A percentile compares a stretch with the other conserved stretches of the same genome.
Conservation (phyloP, 495 filamentous ascomycete genomes). For the Parathielavia hyrcaniae region DNA sequence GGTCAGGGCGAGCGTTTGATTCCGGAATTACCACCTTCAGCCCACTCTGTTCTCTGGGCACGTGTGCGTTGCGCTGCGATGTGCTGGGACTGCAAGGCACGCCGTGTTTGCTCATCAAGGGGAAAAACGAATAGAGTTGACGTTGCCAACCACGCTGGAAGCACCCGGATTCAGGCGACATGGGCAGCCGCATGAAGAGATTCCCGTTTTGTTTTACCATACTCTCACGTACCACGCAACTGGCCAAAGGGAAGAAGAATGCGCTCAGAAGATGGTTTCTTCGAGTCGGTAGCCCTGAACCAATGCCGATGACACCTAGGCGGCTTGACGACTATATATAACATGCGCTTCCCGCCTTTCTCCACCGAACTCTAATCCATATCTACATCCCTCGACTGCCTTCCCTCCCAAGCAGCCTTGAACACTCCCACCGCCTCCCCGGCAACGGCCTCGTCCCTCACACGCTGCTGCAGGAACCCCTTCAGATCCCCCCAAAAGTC, state of each 20-base stretch:
- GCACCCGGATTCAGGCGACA: neutral
- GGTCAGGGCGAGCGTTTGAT: conserved; percentile 4
- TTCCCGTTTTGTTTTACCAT: neutral
- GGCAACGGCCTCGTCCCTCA: conserved; percentile 65
- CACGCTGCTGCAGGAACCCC: conserved; percentile 68
- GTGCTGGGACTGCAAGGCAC: neutral
- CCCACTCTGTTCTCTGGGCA: conserved; percentile 1
- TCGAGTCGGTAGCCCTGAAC: no score
- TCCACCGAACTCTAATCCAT: neutral
- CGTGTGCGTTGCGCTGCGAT: neutral
- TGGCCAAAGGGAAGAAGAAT: no score
- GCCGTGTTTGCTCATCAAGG: conserved; percentile 1
- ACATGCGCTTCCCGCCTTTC: neutral
- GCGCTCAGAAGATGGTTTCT: no score
- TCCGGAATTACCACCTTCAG: neutral
- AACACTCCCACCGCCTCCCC: conserved; percentile 60
- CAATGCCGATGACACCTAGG: no score
- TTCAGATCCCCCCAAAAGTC: conserved; percentile 86
- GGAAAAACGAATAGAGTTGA: neutral
- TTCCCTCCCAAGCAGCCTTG: conserved; percentile 56
- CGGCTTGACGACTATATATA: no score
- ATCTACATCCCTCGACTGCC: neutral
- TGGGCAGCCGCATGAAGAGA: neutral
- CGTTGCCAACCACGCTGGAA: neutral
- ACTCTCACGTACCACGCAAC: neutral